These are phyloP conservation scores for Sordariomycetes sp. DNA, from an alignment of 2,329 filamentous ascomycete species.

Conservation along the genomic window DNA sequence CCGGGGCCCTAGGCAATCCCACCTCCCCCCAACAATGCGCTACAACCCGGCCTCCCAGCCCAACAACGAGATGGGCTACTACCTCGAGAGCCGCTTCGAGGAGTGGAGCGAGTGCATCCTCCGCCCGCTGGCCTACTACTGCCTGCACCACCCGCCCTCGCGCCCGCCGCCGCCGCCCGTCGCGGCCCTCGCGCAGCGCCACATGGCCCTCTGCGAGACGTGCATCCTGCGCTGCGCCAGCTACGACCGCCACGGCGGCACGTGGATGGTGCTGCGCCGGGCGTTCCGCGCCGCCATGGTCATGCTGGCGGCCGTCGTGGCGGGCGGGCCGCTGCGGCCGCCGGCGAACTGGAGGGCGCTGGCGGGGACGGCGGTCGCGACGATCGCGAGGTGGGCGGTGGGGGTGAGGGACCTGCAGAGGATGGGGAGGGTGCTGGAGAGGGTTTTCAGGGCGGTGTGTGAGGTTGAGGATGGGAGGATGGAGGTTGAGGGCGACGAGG, in stretches of 20 bases:
- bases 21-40: slow-evolving; percentile 8
- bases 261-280: slow-evolving; percentile 7
- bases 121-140: slow-evolving; percentile 9
- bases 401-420: slow-evolving; percentile 1
- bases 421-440: slow-evolving; percentile 2
- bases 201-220: slow-evolving; percentile 6
- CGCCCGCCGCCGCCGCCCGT: background rate
- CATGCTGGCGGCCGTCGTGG: slow-evolving; percentile 5
- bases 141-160: slow-evolving; percentile 4
- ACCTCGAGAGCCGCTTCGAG: slow-evolving; percentile 7
- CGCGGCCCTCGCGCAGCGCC: slow-evolving; percentile 6
- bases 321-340: background rate
- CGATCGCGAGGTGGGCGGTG: background rate
- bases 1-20: slow-evolving; percentile 7
- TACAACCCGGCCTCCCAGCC: slow-evolving; percentile 5
- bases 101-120: slow-evolving; percentile 9
- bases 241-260: slow-evolving; percentile 9
- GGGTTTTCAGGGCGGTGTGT: slow-evolving; percentile 2
- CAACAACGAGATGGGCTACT: slow-evolving; percentile 8
- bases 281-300: slow-evolving; percentile 5
- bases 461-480: background rate
- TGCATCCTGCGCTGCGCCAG: slow-evolving; percentile 4
- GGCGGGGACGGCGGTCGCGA: background rate
- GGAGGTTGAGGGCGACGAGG: background rate
- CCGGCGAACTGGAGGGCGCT: slow-evolving; percentile 2